A percentile compares a stretch with the other conserved stretches of the same genome.
phyloP scores from a whole-genome alignment of 2,329 filamentous ascomycete genomes.

The Grosmannia huntii region DNA sequence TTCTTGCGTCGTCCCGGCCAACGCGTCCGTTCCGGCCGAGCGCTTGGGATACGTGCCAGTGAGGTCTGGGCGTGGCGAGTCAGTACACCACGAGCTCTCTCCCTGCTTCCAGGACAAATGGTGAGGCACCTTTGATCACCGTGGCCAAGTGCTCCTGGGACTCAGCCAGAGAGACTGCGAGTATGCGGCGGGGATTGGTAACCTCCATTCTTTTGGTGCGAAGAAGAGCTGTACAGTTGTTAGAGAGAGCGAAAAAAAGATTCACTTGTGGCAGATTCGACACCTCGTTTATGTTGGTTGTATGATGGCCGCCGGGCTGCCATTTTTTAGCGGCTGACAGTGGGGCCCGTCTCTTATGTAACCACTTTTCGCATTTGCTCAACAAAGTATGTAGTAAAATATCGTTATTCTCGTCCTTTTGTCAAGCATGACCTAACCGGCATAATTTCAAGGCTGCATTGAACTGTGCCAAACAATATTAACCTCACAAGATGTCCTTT shows the following conservation, averaged over 20 bases:
- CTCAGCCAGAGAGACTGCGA: constrained; percentile 40
- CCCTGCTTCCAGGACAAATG: not conserved
- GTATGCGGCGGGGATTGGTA: constrained; percentile 40
- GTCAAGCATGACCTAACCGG: not conserved
- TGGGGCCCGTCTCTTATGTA: not conserved
- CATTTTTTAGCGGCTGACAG: not conserved
- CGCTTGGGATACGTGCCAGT: constrained; percentile 27
- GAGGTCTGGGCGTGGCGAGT: constrained; percentile 27
- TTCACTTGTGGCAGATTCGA: not conserved
- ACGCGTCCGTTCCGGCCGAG: constrained; percentile 8
- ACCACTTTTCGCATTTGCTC: too few species aligned
- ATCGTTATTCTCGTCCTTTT: not conserved
- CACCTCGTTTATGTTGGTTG: not conserved
- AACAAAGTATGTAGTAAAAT: too few species aligned
- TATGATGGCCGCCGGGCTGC: not conserved
- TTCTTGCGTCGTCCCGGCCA: constrained; percentile 48
- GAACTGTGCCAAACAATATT: not conserved
- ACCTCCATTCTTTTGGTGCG: constrained; percentile 23
- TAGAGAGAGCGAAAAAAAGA: not conserved
- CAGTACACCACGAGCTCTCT: not conserved
- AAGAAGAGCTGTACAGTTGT: not conserved
- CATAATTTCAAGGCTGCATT: not conserved
- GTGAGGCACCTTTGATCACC: constrained; percentile 38
- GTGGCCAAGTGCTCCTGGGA: constrained; percentile 32
- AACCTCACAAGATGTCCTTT: not conserved